Conservation (phyloP, 1,284 basidiomycete genomes). For the Sporisorium reilianum region DNA sequence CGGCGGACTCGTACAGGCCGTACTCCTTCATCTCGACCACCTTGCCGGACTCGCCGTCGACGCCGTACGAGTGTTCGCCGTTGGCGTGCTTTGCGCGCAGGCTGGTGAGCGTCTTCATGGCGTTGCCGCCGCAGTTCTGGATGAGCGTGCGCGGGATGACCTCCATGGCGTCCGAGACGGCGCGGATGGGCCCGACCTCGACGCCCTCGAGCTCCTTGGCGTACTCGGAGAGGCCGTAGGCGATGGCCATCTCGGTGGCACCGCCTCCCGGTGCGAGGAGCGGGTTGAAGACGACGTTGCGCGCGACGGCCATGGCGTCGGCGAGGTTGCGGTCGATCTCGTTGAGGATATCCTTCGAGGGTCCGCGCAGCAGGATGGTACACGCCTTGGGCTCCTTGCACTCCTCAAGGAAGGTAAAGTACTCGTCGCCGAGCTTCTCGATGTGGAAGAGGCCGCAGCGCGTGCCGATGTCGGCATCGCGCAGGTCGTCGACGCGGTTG, state of each 20-base stretch:
- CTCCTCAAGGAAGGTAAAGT: conserved; percentile 92
- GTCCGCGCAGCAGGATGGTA: conserved; percentile 97
- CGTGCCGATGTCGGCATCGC: conserved; percentile 91
- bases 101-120: conserved; percentile 90
- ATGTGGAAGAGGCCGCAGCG: conserved; percentile 94
- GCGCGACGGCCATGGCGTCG: conserved; percentile 96
- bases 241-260: conserved; percentile 97
- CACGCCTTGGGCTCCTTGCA: conserved; percentile 96
- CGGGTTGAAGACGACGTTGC: conserved; percentile 97
- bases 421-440: conserved; percentile 98
- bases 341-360: conserved; percentile 97
- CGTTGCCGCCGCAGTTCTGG: conserved; percentile 95
- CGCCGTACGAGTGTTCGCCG: conserved; percentile 89
- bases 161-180: conserved; percentile 95
- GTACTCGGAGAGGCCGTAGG: conserved; percentile 86
- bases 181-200: conserved; percentile 88
- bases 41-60: conserved; percentile 94
- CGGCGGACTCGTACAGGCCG: conserved; percentile 92
- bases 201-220: conserved; percentile 79
- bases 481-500: conserved; percentile 93
- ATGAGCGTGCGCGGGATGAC: conserved; percentile 95
- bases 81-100: conserved; percentile 90
- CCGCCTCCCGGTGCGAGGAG: conserved; percentile 91
- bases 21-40: conserved; percentile 95
- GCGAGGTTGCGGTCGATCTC: conserved; percentile 98